Percentiles rank a stretch among this genome's conserved stretches.
Evolutionary conservation across 805 yeast genomes (phyloP).

Genomic region (Yamadazyma phyllophila): DNA sequence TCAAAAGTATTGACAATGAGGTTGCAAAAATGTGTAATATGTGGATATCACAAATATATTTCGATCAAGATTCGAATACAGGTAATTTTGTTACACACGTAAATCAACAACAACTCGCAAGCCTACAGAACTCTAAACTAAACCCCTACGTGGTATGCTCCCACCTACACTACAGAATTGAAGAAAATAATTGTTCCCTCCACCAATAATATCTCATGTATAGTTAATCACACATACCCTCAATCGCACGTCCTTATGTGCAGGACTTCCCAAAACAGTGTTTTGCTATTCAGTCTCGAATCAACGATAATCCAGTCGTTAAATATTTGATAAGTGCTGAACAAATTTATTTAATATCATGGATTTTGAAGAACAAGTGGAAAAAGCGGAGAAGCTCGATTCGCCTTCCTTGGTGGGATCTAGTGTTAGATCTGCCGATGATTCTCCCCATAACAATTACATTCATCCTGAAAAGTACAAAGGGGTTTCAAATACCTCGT

Average conservation of each 20-base stretch:
- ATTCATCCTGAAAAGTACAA: slow-evolving; percentile 44
- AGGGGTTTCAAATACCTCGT: slow-evolving; percentile 15
- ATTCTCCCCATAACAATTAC: slow-evolving; percentile 43
- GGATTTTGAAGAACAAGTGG: slow-evolving; percentile 54
- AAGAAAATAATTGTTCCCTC: neutral
- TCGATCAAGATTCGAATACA: too few species aligned
- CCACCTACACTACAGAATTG: too few species aligned
- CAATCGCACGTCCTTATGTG: neutral
- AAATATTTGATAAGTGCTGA: neutral
- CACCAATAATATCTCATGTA: slow-evolving; percentile 1
- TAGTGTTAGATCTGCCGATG: slow-evolving; percentile 48
- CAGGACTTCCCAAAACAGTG: slow-evolving; percentile 1
- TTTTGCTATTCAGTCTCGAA: slow-evolving; percentile 5
- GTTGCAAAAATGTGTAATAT: too few species aligned
- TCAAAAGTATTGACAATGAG: too few species aligned
- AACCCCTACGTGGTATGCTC: too few species aligned
- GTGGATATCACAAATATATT: too few species aligned
- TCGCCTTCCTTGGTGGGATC: slow-evolving; percentile 56
- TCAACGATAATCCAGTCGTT: slow-evolving; percentile 1
- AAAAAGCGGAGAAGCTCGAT: slow-evolving; percentile 46
- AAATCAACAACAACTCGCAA: too few species aligned
- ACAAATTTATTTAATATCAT: slow-evolving; percentile 19
- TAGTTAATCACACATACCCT: neutral
- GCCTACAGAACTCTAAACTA: too few species aligned
- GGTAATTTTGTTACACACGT: too few species aligned